phyloP scores from a whole-genome alignment of 2,329 filamentous ascomycete genomes.

The Plectosphaerella sp. region DNA sequence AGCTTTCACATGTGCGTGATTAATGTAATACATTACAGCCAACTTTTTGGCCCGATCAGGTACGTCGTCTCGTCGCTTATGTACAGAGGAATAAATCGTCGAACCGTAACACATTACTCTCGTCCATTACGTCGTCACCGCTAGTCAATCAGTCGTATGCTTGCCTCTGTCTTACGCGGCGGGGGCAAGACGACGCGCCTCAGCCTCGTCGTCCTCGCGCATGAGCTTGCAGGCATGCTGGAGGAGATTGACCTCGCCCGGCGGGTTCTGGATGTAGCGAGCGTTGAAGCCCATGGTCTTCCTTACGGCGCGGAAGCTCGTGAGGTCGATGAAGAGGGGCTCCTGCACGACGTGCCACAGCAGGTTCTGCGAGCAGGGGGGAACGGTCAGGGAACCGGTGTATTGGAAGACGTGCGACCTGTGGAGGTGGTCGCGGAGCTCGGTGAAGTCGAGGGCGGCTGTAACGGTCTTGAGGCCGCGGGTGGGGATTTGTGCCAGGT shows the following conservation, averaged over 20 bases:
- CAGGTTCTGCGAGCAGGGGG: slow-evolving; percentile 55
- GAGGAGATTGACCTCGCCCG: slow-evolving; percentile 39
- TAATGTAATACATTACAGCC: too few relatives aligned
- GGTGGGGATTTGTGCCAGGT: slow-evolving; percentile 30
- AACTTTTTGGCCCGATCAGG: too few relatives aligned
- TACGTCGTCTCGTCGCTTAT: too few relatives aligned
- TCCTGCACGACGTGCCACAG: slow-evolving; percentile 46
- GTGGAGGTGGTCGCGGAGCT: slow-evolving; percentile 29
- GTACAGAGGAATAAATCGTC: too few relatives aligned
- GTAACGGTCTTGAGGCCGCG: slow-evolving; percentile 33
- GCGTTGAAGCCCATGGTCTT: slow-evolving; percentile 51
- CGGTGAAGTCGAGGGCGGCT: slow-evolving; percentile 34
- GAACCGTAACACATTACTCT: too few relatives aligned
- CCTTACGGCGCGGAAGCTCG: slow-evolving; percentile 47
- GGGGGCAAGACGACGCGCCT: too few relatives aligned
- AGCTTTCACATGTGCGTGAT: too few relatives aligned
- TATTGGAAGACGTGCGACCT: slow-evolving; percentile 43
- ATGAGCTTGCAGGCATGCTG: slow-evolving; percentile 9
- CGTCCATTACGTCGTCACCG: too few relatives aligned
- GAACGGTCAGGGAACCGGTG: slow-evolving; percentile 56
- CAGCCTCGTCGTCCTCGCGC: too few relatives aligned
- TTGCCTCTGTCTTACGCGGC: too few relatives aligned
- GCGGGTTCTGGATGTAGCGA: slow-evolving; percentile 46
- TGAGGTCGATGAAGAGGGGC: slow-evolving; percentile 40
- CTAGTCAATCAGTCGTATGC: too few relatives aligned